These are phyloP conservation scores for Trametes hirsuta DNA, from an alignment of 1,284 basidiomycete species.

Conservation along the genomic window DNA sequence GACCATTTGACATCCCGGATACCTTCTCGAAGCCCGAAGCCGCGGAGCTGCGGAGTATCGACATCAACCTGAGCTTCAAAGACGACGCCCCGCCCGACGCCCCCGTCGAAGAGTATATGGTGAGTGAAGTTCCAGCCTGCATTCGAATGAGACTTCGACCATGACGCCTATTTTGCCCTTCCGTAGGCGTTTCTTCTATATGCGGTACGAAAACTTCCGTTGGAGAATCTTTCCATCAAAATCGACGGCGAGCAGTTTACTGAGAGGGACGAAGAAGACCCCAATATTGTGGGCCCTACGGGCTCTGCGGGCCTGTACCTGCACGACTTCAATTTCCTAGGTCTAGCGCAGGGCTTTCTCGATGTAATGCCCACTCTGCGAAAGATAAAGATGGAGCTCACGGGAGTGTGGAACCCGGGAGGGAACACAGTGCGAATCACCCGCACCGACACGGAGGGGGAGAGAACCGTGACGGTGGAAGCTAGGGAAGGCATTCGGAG, in stretches of 20 bases:
- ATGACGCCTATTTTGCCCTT: neutral
- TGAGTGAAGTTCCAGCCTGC: neutral
- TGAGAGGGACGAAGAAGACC: neutral
- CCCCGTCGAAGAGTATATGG: neutral
- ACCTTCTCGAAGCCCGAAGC: neutral
- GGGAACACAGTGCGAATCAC: neutral
- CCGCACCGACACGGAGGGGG: neutral
- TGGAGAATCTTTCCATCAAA: neutral
- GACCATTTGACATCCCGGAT: neutral
- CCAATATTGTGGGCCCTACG: neutral
- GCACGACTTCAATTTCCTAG: neutral
- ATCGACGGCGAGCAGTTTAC: neutral
- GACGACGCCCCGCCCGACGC: neutral
- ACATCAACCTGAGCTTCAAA: neutral
- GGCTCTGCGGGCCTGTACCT: neutral
- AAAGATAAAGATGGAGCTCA: neutral
- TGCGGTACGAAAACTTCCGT: neutral
- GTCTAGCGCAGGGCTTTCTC: neutral
- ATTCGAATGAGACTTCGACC: neutral
- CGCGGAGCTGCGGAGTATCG: neutral
- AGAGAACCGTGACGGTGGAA: neutral
- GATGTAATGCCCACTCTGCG: neutral
- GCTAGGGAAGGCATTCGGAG: neutral
- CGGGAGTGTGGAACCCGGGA: neutral
- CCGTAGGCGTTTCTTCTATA: neutral